Percentiles rank a stretch among this genome's conserved stretches.
Evolutionary conservation across 805 yeast genomes (phyloP).

Genomic region (Komagataella kurtzmanii): DNA sequence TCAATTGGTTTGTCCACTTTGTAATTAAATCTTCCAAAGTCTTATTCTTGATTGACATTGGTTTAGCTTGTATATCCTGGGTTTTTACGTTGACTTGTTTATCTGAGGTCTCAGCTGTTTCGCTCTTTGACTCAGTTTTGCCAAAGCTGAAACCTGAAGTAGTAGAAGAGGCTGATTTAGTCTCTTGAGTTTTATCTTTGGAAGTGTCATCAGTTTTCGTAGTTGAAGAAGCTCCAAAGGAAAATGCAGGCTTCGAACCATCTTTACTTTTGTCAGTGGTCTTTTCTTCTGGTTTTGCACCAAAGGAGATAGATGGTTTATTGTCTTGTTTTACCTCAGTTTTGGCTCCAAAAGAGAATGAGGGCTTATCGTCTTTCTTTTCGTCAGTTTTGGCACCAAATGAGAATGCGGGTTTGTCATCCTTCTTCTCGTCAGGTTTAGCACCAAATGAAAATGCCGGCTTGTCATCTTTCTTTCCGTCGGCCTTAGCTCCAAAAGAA

Average conservation of each 20-base stretch:
- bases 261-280: conserved; percentile 2
- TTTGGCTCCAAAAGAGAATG: conserved; percentile 4
- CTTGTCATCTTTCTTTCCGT: conserved; percentile 1
- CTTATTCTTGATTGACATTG: conserved; percentile 74
- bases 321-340: conserved; percentile 1
- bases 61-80: conserved; percentile 49
- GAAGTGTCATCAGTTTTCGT: background rate
- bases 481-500: conserved; percentile 5
- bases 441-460: conserved; percentile 5
- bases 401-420: conserved; percentile 4
- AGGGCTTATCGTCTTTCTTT: conserved; percentile 2
- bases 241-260: conserved; percentile 3
- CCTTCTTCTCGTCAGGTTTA: conserved; percentile 1
- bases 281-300: conserved; percentile 5
- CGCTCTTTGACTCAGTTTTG: background rate
- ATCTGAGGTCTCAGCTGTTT: conserved; percentile 3
- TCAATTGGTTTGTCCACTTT: conserved; percentile 83
- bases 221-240: conserved; percentile 5
- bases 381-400: conserved; percentile 5
- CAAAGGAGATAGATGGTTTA: conserved; percentile 8
- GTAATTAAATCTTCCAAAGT: conserved; percentile 86
- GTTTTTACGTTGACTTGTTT: conserved; percentile 20
- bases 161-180: background rate
- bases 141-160: background rate
- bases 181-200: background rate